Base-by-base conservation (phyloP, 2,329 filamentous ascomycete genomes). In the Diaporthe sp. region DNA sequence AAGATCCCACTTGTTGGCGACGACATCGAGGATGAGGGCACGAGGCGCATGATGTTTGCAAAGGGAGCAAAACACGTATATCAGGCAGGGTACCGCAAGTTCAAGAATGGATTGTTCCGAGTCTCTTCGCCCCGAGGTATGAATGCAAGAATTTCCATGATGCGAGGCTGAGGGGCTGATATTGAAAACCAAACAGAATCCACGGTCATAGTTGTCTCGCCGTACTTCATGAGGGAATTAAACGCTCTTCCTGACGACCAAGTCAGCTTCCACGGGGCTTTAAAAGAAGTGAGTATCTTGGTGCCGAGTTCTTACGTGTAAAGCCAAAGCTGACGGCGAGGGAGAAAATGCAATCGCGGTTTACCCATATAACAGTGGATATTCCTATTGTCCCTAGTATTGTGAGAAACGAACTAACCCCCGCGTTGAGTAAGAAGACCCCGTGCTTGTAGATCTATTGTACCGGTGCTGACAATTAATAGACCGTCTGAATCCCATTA, bases 401-500 rank as follows among this genome's bases (percentile, higher is more conserved):
- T 25, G 69, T 75, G 35, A 69, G 59, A 42, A 72, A 35, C 39
- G 69, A 74, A 8, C 37, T 75, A 5, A 75, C 74, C 27, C 74
- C 74, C 6, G 47, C 51, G 19, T 58, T 75, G n/a, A 70, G 74
- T 75, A 75, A 44, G 56, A 58, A n/a, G 13, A n/a, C 5, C 39
- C 27, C 59, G 27, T 68, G 72, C 17, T 32, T 22, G 15, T 3
- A 47, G 17, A 63, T 63, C 4, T 9, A 42, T 1, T 63, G n/a
- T 15, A n/a, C 37, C 27, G 13, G 30, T 70, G 47, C 56, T n/a
- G 5, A 37, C 12, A 71, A n/a, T 58, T 27, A 27, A 42, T 25
- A 77, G 81, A 73, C 5, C 81, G 81, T 0, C 78, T 87, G 22
- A 86, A 84, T 75, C 81, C 82, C 0, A 75, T 78, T 6, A 81